Evolutionary conservation across 495 filamentous ascomycete species (phyloP).

Genomic region (Cercophora sp.): DNA sequence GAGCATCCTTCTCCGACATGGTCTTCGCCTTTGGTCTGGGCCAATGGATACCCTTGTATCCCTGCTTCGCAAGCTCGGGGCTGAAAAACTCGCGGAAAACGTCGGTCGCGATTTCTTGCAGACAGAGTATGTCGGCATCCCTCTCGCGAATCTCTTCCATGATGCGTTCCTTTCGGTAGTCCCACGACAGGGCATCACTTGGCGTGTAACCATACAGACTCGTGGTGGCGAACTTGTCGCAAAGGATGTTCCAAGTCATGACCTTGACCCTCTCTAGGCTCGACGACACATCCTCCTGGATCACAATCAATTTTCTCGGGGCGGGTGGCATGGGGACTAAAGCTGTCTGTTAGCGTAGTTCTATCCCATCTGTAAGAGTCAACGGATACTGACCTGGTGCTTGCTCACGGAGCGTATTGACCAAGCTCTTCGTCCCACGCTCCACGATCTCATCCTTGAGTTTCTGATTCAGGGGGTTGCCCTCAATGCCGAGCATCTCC

Average conservation of each 20-base stretch:
- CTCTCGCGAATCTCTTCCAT: conserved; percentile 73
- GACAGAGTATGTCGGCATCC: conserved; percentile 80
- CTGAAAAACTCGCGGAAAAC: conserved; percentile 87
- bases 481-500: conserved; percentile 86
- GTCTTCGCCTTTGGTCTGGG: conserved; percentile 82
- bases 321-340: conserved; percentile 68
- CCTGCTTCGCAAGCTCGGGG: conserved; percentile 71
- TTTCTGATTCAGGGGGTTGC: conserved; percentile 74
- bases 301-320: conserved; percentile 39
- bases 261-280: conserved; percentile 62
- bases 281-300: conserved; percentile 47
- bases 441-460: conserved; percentile 75
- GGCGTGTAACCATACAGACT: conserved; percentile 86
- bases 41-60: conserved; percentile 91
- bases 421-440: conserved; percentile 78
- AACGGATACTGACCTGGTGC: conserved; percentile 62
- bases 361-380: no score
- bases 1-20: conserved; percentile 84
- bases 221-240: conserved; percentile 82
- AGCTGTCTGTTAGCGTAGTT: no score
- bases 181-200: conserved; percentile 72
- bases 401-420: conserved; percentile 75
- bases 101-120: conserved; percentile 89
- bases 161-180: conserved; percentile 76
- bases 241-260: conserved; percentile 90